Evolutionary conservation across 2,329 filamentous ascomycete genomes (phyloP), one percentile per base, ranked within the genome.

Genomic region (Monosporascus sp.): DNA sequence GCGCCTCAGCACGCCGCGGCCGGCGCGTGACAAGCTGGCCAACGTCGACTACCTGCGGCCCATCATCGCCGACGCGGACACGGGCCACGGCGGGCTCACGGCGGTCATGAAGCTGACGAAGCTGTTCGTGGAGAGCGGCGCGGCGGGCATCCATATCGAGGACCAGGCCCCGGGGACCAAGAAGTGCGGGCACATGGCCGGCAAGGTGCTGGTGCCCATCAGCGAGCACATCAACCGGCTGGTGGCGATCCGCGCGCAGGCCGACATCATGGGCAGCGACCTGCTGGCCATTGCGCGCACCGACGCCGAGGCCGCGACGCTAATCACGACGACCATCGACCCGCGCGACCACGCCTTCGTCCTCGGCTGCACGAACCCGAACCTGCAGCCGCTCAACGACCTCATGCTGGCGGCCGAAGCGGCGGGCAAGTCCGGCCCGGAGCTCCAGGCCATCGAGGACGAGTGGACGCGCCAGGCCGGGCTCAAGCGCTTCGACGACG

Each of bases 131-230:
- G 94, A 99, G 79, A 91, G 92, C 73, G 94, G 94, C 64, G 94
- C 94, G 46, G 94, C 94, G 43, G 94, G 94, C 61, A 97, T 99
- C 67, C 94, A 99, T 76, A 97, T 99, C 64, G 94, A 99, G 76
- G 94, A 99, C 71, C 94, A 97, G 75, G 93, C 94, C 4, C 93
- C 94, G 3, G 94, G 94, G 52, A 97, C 94, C 49, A 99, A 99
- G 84, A 99, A 99, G 83, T 99, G 94, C 72, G 94, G 94, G 59
- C 94, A 97, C 77, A 97, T 97, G 94, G 94, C 94, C 61, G 94
- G 94, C 68, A 97, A 97, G 78, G 94, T 97, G 44, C 80, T 99
- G 56, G 94, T 99, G 50, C 94, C 94, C 49, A 95, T 97, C 69
- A 90, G 85, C 74, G 94, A 99, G 78, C 94, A 99, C 78, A 97